Conservation (phyloP, 2,329 filamentous ascomycete species). For the Huntiella decipiens region DNA sequence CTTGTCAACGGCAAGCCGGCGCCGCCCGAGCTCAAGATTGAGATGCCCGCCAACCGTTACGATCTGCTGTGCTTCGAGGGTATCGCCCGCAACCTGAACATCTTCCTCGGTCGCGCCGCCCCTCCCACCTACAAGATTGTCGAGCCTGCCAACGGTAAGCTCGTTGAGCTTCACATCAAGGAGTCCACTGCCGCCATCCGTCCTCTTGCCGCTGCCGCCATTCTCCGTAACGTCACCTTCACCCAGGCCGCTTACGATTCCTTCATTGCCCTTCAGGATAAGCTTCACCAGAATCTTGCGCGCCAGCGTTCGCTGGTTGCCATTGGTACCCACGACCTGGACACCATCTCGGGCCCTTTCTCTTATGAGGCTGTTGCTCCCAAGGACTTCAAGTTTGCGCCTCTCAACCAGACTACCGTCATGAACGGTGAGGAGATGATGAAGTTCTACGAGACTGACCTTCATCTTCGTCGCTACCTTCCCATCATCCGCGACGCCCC, state of each 20-base stretch:
- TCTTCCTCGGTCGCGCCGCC: conserved; percentile 62
- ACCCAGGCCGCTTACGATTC: conserved; percentile 82
- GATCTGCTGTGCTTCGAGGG: conserved; percentile 96
- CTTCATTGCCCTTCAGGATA: conserved; percentile 95
- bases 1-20: conserved; percentile 64
- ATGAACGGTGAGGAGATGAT: conserved; percentile 83
- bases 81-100: conserved; percentile 85
- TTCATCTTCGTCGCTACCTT: conserved; percentile 73
- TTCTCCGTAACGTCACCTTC: conserved; percentile 81
- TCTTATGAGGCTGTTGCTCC: conserved; percentile 85
- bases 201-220: conserved; percentile 73
- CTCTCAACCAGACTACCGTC: conserved; percentile 76
- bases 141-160: conserved; percentile 50
- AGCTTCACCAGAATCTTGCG: conserved; percentile 90
- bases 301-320: conserved; percentile 86
- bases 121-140: conserved; percentile 66
- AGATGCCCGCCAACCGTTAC: conserved; percentile 87
- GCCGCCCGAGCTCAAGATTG: conserved; percentile 87
- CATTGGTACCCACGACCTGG: conserved; percentile 91
- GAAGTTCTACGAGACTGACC: conserved; percentile 88
- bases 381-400: conserved; percentile 78
- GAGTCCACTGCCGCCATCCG: conserved; percentile 60
- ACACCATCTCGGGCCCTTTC: conserved; percentile 86
- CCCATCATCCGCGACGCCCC: conserved; percentile 89
- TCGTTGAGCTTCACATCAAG: conserved; percentile 65